These are phyloP conservation scores for Furcasterigmium furcatum DNA, from an alignment of 2,329 filamentous ascomycete genomes.

Conservation along the genomic window DNA sequence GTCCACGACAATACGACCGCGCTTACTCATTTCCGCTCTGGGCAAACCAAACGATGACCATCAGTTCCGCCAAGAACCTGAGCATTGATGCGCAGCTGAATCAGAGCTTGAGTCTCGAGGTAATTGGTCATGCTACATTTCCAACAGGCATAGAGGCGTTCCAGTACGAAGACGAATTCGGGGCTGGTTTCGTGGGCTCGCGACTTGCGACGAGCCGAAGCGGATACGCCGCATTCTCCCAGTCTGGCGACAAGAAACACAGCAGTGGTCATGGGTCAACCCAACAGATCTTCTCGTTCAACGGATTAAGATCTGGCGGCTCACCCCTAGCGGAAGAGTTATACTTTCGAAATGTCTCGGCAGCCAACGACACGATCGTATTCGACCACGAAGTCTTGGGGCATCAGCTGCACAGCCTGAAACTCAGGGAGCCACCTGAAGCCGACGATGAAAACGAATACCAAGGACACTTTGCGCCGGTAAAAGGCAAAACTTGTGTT, in stretches of 20 bases:
- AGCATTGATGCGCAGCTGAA: slow-evolving; percentile 38
- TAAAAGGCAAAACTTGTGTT: slow-evolving; percentile 1
- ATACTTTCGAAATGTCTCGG: slow-evolving; percentile 55
- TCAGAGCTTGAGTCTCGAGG: slow-evolving; percentile 35
- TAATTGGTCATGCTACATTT: slow-evolving; percentile 40
- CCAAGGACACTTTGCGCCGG: slow-evolving; percentile 3
- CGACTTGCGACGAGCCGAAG: slow-evolving; percentile 49
- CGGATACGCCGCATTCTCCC: slow-evolving; percentile 54
- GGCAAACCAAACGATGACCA: slow-evolving; percentile 48
- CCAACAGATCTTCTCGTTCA: slow-evolving; percentile 53
- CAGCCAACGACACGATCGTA: slow-evolving; percentile 50
- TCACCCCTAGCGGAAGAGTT: slow-evolving; percentile 31
- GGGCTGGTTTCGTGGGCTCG: slow-evolving; percentile 16
- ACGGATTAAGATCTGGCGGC: slow-evolving; percentile 30
- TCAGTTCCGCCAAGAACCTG: slow-evolving; percentile 38
- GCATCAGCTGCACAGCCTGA: background rate
- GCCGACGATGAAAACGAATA: background rate
- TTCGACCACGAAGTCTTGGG: slow-evolving; percentile 38
- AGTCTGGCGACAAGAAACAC: slow-evolving; percentile 37
- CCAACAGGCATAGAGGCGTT: slow-evolving; percentile 61
- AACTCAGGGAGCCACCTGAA: background rate
- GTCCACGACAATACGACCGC: slow-evolving; percentile 22
- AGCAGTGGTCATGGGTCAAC: slow-evolving; percentile 53
- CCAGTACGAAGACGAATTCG: slow-evolving; percentile 11
- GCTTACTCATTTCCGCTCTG: slow-evolving; percentile 59